phyloP scores from a whole-genome alignment of 176 grass and related monocot genomes.

The Thinopyrum elongatum region DNA sequence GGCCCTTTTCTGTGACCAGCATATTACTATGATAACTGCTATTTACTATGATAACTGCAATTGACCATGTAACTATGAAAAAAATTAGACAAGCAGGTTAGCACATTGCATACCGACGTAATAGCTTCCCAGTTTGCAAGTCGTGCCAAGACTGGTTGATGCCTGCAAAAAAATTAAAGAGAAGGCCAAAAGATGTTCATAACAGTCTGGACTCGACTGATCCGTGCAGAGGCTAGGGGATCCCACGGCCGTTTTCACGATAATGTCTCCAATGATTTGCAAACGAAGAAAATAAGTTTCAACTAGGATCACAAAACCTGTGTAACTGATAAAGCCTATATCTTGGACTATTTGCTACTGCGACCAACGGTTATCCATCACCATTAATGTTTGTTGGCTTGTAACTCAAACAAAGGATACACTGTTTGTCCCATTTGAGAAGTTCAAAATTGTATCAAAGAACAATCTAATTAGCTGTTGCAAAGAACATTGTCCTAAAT shows the following conservation, averaged over 20 bases:
- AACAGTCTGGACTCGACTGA: neutral
- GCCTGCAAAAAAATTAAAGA: slow-evolving; percentile 45
- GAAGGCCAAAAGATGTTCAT: neutral
- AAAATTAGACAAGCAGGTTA: neutral
- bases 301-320: slow-evolving; percentile 12
- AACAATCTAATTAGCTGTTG: neutral
- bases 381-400: neutral
- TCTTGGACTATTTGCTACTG: neutral
- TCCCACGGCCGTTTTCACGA: neutral
- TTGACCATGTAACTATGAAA: neutral
- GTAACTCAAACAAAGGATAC: neutral
- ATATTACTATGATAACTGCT: neutral
- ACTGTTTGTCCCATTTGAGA: neutral
- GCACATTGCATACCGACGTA: slow-evolving; percentile 51
- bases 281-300: neutral
- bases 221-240: neutral
- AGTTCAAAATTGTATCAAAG: neutral
- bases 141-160: slow-evolving; percentile 69
- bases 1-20: neutral
- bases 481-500: neutral
- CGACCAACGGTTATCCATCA: neutral
- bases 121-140: slow-evolving; percentile 99
- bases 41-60: neutral
- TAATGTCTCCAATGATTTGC: neutral
- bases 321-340: neutral